Evolutionary conservation across 1,284 basidiomycete species (phyloP).

Genomic region (Athelia psychrophila): DNA sequence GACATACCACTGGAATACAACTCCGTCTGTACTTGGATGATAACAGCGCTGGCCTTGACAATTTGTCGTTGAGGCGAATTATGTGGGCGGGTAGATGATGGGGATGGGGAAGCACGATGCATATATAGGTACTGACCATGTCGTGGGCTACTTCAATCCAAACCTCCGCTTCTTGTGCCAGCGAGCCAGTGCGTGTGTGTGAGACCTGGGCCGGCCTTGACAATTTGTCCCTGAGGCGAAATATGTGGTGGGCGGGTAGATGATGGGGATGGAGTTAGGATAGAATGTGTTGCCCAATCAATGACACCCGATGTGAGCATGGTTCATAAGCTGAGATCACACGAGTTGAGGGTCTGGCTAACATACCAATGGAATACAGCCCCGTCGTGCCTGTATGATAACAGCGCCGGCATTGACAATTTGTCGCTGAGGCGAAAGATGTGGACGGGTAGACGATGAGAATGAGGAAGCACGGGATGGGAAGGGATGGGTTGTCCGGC

Average conservation of each 20-base stretch:
- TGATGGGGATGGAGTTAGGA: slow-evolving; percentile 61
- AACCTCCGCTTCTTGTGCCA: slow-evolving; percentile 43
- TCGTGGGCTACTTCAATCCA: slow-evolving; percentile 66
- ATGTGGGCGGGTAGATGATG: slow-evolving; percentile 45
- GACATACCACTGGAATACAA: no score
- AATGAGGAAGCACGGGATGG: slow-evolving; percentile 67
- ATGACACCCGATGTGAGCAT: slow-evolving; percentile 56
- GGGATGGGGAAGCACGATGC: slow-evolving; percentile 59
- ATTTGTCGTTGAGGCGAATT: slow-evolving; percentile 26
- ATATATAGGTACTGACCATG: slow-evolving; percentile 59
- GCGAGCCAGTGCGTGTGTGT: slow-evolving; percentile 41
- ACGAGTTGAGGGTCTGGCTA: no score
- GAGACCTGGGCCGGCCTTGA: slow-evolving; percentile 53
- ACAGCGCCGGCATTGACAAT: slow-evolving; percentile 54
- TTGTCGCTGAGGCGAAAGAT: slow-evolving; percentile 22
- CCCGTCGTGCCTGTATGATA: slow-evolving; percentile 42
- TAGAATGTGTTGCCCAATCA: slow-evolving; percentile 62
- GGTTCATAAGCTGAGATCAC: no score
- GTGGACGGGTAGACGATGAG: slow-evolving; percentile 44
- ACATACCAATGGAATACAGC: no score
- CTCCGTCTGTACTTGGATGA: slow-evolving; percentile 42
- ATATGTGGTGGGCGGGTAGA: slow-evolving; percentile 39
- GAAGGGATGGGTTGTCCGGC: slow-evolving; percentile 63
- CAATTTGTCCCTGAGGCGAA: slow-evolving; percentile 26
- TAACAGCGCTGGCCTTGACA: slow-evolving; percentile 52